Evolutionary conservation across 805 yeast genomes (phyloP), one percentile per base, ranked within the genome.

Genomic region (Metschnikowia picachoensis): DNA sequence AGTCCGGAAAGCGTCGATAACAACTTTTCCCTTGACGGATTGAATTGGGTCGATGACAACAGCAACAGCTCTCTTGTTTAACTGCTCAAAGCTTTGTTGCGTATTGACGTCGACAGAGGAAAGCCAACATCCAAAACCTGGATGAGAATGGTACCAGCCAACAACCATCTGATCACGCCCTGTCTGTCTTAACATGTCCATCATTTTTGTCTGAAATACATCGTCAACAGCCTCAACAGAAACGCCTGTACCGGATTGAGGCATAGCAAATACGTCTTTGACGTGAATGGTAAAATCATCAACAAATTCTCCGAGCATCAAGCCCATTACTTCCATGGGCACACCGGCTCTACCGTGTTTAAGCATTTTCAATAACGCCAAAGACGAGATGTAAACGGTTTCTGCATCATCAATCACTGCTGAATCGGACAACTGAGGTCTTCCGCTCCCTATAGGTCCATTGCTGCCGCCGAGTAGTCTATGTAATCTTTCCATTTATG

Each of bases 41-140:
- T 94, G 99, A 61, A 94, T 94, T 39, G 99, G 99, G 67, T 94
- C 99, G 50, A 94, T 85, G 35, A 94, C 99, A 30, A 94, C 99
- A 1, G 99, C 99, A 33, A 94, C 99, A 0, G 99, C 96, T 57
- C 99, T 78, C 53, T 84, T 85, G 66, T 92, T 92, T 67, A 94
- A 81, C 67, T 90, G 97, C 65, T 94, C 99, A 62, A 94, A 94
- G 31, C 97, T 88, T 65, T 92, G 97, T 64, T 94, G 99, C 3
- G 99, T 94, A 67, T 90, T 89, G 50, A 94, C 95, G 78, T 94
- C 99, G 28, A 94, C 98, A 28, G 91, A 83, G 11, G 98, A 91
- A 57, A 94, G 77, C 99, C 99, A 94, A 74, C 99, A 94, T n/a
- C 99, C 99, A 65, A 92, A 94, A 14, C 99, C 99, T 4, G 99